phyloP scores from a whole-genome alignment of 768 basidiomycete species.

The Leccinum sublutescens region DNA sequence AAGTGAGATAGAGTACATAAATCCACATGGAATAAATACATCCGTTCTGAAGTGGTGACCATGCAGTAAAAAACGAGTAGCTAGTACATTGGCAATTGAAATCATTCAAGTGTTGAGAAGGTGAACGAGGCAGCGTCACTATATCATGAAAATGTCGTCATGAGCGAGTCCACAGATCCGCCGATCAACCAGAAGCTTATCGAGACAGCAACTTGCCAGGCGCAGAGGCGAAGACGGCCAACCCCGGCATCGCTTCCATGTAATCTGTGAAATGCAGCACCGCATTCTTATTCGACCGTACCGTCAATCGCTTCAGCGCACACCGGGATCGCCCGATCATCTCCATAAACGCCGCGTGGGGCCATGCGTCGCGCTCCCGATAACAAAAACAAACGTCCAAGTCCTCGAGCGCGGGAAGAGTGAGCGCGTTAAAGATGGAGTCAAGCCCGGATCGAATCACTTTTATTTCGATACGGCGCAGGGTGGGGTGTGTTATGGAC shows the following conservation, averaged over 20 bases:
- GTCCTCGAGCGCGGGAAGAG: conserved; percentile 30
- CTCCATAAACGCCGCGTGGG: conserved; percentile 24
- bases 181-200: background rate
- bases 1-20: background rate
- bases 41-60: background rate
- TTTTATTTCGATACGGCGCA: conserved; percentile 31
- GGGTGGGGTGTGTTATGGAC: conserved; percentile 13
- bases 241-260: conserved; percentile 17
- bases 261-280: conserved; percentile 25
- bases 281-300: conserved; percentile 26
- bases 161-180: background rate
- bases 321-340: conserved; percentile 28
- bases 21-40: background rate
- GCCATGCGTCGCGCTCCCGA: conserved; percentile 30
- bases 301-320: conserved; percentile 20
- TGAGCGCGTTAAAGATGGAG: conserved; percentile 17
- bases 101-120: background rate
- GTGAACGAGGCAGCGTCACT: background rate
- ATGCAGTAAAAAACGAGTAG: background rate
- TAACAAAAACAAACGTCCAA: conserved; percentile 33
- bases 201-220: background rate
- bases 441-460: conserved; percentile 27
- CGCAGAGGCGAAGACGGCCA: conserved; percentile 16
- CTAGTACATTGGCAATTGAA: background rate
- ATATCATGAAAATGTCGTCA: background rate